phyloP scores from a whole-genome alignment of 768 basidiomycete genomes.

The Trametes meyenii region DNA sequence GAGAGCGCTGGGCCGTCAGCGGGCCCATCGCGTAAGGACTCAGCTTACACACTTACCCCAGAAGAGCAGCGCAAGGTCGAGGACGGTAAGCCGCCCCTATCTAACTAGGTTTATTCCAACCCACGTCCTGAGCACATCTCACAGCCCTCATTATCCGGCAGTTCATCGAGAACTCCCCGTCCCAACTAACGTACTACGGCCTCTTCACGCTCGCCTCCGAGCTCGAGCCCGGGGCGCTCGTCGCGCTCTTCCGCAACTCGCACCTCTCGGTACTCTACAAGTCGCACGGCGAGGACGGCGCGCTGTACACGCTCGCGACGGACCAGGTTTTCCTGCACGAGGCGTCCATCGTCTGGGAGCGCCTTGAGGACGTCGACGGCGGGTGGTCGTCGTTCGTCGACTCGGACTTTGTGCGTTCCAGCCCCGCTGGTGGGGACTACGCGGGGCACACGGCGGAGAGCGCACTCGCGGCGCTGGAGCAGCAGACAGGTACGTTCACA shows the following conservation, averaged over 20 bases:
- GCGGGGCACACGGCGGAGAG: conserved; percentile 73
- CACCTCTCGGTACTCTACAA: conserved; percentile 90
- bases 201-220: conserved; percentile 72
- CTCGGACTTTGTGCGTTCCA: conserved; percentile 61
- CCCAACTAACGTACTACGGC: conserved; percentile 88
- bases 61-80: conserved; percentile 66
- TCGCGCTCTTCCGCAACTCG: conserved; percentile 90
- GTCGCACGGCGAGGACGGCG: conserved; percentile 39
- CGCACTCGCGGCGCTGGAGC: conserved; percentile 53
- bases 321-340: conserved; percentile 82
- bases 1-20: conserved; percentile 12
- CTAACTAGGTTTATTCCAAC: background rate
- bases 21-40: conserved; percentile 30
- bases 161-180: conserved; percentile 71
- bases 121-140: too few relatives aligned
- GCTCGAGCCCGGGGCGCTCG: conserved; percentile 55
- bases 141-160: conserved; percentile 67
- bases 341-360: conserved; percentile 86
- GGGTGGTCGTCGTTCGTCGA: conserved; percentile 79
- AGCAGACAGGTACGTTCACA: conserved; percentile 42
- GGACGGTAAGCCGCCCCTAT: conserved; percentile 54
- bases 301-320: conserved; percentile 82
- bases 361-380: conserved; percentile 86
- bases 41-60: conserved; percentile 37
- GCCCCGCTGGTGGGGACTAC: conserved; percentile 79